A percentile compares a stretch with the other conserved stretches of the same genome.
phyloP scores from a whole-genome alignment of 495 filamentous ascomycete genomes.

The Polyplosphaeria fusca region DNA sequence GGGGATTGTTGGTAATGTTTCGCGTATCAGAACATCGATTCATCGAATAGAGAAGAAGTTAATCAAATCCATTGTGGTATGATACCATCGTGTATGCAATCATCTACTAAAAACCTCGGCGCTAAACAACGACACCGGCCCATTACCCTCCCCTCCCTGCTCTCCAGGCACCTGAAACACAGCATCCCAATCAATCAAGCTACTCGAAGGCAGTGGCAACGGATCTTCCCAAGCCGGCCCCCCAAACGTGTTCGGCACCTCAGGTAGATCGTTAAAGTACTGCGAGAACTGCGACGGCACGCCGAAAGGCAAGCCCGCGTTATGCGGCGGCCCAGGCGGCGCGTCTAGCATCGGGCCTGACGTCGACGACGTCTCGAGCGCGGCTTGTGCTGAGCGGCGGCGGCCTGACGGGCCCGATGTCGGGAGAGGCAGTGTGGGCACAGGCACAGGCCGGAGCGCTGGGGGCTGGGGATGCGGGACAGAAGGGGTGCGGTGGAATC shows the following conservation, averaged over 20 bases:
- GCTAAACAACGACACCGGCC: neutral
- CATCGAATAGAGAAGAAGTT: no score
- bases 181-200: conserved; percentile 21
- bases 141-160: neutral
- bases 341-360: neutral
- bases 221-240: neutral
- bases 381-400: neutral
- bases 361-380: neutral
- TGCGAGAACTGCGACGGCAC: neutral
- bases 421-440: neutral
- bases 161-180: conserved; percentile 7
- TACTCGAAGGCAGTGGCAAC: conserved; percentile 1
- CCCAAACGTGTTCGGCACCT: no score
- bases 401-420: no score
- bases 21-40: no score
- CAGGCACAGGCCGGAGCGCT: neutral
- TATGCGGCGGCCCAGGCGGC: neutral
- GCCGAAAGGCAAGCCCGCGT: neutral
- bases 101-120: neutral
- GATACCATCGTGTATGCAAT: neutral
- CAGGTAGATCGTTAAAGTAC: no score
- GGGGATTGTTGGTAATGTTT: no score
- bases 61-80: no score
- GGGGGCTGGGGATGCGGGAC: neutral
- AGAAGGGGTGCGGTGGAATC: neutral